Base-by-base conservation (phyloP, 352 stramenopile genomes). In the Aphanomyces stellatus region DNA sequence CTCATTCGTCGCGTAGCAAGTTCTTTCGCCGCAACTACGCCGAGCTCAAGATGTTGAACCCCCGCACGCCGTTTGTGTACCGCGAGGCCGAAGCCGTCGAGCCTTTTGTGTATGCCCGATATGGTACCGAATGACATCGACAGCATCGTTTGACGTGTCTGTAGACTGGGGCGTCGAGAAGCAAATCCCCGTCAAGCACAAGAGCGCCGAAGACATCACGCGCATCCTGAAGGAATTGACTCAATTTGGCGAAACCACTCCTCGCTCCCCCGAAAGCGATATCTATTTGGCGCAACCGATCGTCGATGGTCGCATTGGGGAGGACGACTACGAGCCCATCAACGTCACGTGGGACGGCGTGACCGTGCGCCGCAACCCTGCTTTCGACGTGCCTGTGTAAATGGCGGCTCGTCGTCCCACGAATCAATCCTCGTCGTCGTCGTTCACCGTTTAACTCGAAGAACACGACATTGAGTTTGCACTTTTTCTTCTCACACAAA, bases 1-100 rank as follows among this genome's bases (percentile, higher is more conserved):
- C 19, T 69, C 66, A 15, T 63, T 19, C 27, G 3, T n/a, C 40
- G 24, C 40, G 57, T 56, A 94, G 86, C 55, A 82, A 76, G 60
- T 94, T 92, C 62, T 94, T 94, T 76, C 82, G 75, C 69, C 88
- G 88, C 72, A 91, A 94, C 73, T 94, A 94, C 76, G 73, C 62
- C 13, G 86, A 94, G 71, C 81, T 94, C 43, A 94, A 94, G 80
- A 91, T 92, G 83, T 75, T 94, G 34, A 94, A 94, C 75, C 86
- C 85, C 22, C 67, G 69, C 57, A 94, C 84, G 62, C 86, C 86
- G 27, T 85, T 94, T 61, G 76, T 94, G 53, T 94, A 94, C 77
- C 80, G 86, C 51, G 86, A 94, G 59, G 84, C 82, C n/a, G 84
- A 92, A 43, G 86, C 90, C 62, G 88, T 92, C 76, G 76, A 92